phyloP scores from a whole-genome alignment of 1,139 yeast genomes.

The Maudiozyma humilis region DNA sequence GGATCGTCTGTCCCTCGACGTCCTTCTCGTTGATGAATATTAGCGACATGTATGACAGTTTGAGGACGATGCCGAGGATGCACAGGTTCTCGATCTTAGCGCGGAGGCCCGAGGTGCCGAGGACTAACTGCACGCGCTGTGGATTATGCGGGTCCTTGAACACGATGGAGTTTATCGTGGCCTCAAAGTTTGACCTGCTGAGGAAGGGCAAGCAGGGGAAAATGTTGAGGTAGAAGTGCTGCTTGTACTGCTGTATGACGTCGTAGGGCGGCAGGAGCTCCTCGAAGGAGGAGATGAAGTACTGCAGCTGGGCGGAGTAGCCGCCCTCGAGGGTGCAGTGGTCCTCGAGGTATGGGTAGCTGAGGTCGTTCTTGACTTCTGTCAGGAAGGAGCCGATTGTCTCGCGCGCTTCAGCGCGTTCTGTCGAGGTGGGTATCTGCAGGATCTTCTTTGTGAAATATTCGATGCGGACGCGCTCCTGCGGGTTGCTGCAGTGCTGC shows the following conservation, averaged over 20 bases:
- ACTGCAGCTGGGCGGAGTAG: conserved; percentile 22
- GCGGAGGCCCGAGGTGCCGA: conserved; percentile 24
- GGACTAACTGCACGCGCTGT: conserved; percentile 15
- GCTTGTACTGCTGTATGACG: conserved; percentile 18
- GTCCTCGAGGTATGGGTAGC: conserved; percentile 23
- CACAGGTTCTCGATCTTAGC: conserved; percentile 26
- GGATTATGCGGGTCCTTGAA: conserved; percentile 15
- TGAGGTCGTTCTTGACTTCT: not conserved
- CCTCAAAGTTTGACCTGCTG: conserved; percentile 23
- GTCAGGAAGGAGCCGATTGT: conserved; percentile 7
- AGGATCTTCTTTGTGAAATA: conserved; percentile 22
- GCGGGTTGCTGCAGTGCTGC: conserved; percentile 15
- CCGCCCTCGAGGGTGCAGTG: conserved; percentile 15
- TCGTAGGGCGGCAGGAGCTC: conserved; percentile 21
- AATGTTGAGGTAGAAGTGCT: conserved; percentile 24
- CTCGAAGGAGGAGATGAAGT: conserved; percentile 19
- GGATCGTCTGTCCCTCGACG: conserved; percentile 9
- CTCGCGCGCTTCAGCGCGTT: not conserved
- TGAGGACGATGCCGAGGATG: conserved; percentile 23
- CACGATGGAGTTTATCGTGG: conserved; percentile 17
- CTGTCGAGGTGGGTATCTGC: conserved; percentile 9
- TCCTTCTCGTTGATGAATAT: conserved; percentile 15
- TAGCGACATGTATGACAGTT: conserved; percentile 23
- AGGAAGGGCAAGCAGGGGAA: conserved; percentile 25
- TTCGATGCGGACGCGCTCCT: conserved; percentile 18